Base-by-base conservation (phyloP, 257 asterid species). In the Solanum bukasovii region DNA sequence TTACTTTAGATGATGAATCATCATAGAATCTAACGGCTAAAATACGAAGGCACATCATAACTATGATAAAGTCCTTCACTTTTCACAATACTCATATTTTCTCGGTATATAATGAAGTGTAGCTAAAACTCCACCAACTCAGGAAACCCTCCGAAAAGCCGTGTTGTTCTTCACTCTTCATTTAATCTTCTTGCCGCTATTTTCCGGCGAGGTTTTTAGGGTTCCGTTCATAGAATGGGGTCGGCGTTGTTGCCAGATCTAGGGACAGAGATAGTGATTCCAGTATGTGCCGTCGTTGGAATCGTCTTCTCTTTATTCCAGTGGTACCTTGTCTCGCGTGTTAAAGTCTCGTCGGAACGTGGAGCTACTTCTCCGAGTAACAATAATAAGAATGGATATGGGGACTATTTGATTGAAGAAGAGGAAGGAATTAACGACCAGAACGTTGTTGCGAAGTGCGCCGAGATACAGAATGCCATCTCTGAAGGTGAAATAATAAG, bases 401-500 rank as follows among this genome's bases (percentile, higher is more conserved):
- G 71, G 33, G 98, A 94, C n/a, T 90, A 59, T 89, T 88, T 96
- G 34, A 33, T 33, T 33, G 34, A 33, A 33, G 99, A 96, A 87
- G 99, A 96, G 92, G 99, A 96, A 34, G 99, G 98, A 14, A 74
- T 94, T 44, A 90, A 89, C 84, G 99, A 93, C 81, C 95, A 92
- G 8, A 89, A 87, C 92, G 97, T 94, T 71, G 96, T 96, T 63
- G 95, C 6, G 23, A 95, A 93, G 95, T 95, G 98, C 84, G 97
- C 99, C 85, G 98, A 95, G 85, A 95, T 95, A 90, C 98, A 96
- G 88, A 93, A 12, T 87, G 99, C 99, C 61, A 95, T 94, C 74
- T 95, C 98, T 18, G 98, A 96, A 88, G 99, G 99, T 96, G 11
- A 92, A 92, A 29, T 84, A 25, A 67, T 79, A 25, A 75, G 40